Conservation (phyloP, 495 filamentous ascomycete genomes). For the Penicillium chermesinum region DNA sequence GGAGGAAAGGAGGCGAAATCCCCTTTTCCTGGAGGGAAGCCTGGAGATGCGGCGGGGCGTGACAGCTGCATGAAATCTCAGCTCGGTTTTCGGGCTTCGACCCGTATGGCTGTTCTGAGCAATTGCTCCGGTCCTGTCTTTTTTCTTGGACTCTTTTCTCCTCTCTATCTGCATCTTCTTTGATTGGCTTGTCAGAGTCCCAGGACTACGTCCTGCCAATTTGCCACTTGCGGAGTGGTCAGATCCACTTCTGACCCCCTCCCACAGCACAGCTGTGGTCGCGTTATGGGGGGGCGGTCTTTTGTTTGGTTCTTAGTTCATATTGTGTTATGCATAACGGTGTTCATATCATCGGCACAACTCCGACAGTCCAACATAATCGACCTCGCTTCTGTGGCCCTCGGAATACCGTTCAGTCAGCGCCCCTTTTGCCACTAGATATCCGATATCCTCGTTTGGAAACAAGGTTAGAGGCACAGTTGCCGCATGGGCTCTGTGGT, state of each 20-base stretch:
- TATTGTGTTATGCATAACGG: not conserved
- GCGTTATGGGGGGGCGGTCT: not conserved
- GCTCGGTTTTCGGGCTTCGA: not conserved
- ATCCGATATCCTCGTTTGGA: too few species aligned
- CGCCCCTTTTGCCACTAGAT: too few species aligned
- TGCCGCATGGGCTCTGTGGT: conserved; percentile 10
- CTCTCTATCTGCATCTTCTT: not conserved
- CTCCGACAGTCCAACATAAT: not conserved
- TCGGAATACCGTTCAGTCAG: too few species aligned
- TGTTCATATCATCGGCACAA: not conserved
- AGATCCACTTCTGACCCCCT: conserved; percentile 10
- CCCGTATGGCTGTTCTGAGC: not conserved
- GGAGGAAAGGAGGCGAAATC: not conserved
- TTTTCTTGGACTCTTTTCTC: not conserved
- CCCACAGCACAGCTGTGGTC: conserved; percentile 1
- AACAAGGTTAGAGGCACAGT: not conserved
- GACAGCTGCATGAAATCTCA: conserved; percentile 17
- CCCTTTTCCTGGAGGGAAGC: conserved; percentile 16
- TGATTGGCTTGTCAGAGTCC: not conserved
- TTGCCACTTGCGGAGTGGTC: conserved; percentile 9
- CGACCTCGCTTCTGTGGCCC: too few species aligned
- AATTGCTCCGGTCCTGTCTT: not conserved
- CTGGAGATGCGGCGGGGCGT: conserved; percentile 11
- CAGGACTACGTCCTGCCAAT: not conserved
- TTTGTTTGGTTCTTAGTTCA: not conserved